Percentiles rank a stretch among this genome's conserved stretches.
Evolutionary conservation across 805 yeast species (phyloP).

Genomic region (Ogataea thermomethanolica): DNA sequence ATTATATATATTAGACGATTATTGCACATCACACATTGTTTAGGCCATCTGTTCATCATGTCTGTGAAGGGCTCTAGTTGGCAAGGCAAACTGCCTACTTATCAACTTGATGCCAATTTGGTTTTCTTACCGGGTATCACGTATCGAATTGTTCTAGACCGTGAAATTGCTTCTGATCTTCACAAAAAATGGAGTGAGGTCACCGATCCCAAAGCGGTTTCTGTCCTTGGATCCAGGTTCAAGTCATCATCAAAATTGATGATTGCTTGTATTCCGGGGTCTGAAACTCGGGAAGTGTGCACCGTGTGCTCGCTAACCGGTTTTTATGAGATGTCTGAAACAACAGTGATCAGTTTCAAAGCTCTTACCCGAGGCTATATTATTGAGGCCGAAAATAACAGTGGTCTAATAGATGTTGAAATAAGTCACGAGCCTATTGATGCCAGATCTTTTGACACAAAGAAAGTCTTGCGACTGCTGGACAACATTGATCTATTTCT

Average conservation of each 20-base stretch:
- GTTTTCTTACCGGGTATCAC: constrained; percentile 62
- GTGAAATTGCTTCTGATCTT: constrained; percentile 45
- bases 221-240: constrained; percentile 1
- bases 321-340: constrained; percentile 41
- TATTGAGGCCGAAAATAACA: constrained; percentile 3
- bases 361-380: constrained; percentile 45
- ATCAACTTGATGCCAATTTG: constrained; percentile 23
- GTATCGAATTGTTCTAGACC: constrained; percentile 52
- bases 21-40: too few species aligned
- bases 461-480: constrained; percentile 10
- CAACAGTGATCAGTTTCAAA: constrained; percentile 44
- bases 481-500: constrained; percentile 32
- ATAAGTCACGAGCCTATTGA: not conserved
- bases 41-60: not conserved
- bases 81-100: constrained; percentile 20
- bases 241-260: constrained; percentile 12
- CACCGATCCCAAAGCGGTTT: not conserved
- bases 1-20: not conserved
- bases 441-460: not conserved
- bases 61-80: constrained; percentile 5
- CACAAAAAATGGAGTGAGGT: not conserved
- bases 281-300: constrained; percentile 22
- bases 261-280: constrained; percentile 29
- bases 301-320: constrained; percentile 48
- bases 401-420: constrained; percentile 1